phyloP scores from a whole-genome alignment of 2,329 filamentous ascomycete species.

The Alternaria metachromatica region DNA sequence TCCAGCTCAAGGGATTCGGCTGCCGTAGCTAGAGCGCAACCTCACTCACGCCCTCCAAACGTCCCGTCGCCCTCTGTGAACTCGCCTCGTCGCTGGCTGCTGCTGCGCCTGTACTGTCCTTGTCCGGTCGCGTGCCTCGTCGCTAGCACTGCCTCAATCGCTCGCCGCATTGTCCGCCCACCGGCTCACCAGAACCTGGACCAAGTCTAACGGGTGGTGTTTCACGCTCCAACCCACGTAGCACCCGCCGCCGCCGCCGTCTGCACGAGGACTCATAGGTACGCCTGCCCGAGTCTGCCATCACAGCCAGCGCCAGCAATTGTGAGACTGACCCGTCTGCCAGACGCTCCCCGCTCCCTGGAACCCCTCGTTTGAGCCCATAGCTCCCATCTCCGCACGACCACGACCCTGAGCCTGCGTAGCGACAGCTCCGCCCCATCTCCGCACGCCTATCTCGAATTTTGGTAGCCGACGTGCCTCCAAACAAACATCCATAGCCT shows the following conservation, averaged over 20 bases:
- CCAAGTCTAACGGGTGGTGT: constrained; percentile 46
- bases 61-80: constrained; percentile 21
- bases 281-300: constrained; percentile 31
- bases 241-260: constrained; percentile 42
- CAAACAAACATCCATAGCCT: constrained; percentile 19
- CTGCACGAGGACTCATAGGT: constrained; percentile 41
- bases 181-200: constrained; percentile 41
- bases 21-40: constrained; percentile 25
- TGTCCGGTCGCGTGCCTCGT: constrained; percentile 23
- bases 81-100: constrained; percentile 24
- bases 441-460: constrained; percentile 29
- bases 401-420: not conserved
- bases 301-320: constrained; percentile 25
- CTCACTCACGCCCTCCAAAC: constrained; percentile 22
- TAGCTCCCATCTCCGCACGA: constrained; percentile 3
- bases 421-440: constrained; percentile 4
- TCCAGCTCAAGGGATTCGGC: constrained; percentile 23
- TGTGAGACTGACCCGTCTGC: constrained; percentile 34
- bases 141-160: constrained; percentile 16
- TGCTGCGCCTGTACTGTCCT: constrained; percentile 32
- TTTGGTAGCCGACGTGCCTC: constrained; percentile 17
- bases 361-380: constrained; percentile 46
- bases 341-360: constrained; percentile 40
- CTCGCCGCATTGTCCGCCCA: constrained; percentile 35
- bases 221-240: constrained; percentile 46